phyloP scores from a whole-genome alignment of 257 asterid species.

The Nemophila menziesii region DNA sequence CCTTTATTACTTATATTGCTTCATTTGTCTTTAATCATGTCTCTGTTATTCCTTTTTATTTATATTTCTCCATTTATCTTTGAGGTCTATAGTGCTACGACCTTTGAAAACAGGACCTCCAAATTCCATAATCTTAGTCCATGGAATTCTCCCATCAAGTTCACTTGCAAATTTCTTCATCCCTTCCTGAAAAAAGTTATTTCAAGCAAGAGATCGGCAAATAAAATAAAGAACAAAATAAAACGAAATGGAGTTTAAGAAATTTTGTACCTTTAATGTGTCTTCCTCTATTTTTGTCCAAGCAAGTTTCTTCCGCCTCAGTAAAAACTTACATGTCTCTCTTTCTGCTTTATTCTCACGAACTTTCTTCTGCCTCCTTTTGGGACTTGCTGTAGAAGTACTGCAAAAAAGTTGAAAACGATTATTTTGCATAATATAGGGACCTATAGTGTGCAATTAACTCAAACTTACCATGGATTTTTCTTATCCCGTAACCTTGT shows the following conservation, averaged over 20 bases:
- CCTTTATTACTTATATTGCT: too few relatives aligned
- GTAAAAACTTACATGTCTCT: too few relatives aligned
- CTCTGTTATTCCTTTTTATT: too few relatives aligned
- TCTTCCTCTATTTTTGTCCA: conserved; percentile 64
- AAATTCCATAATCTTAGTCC: conserved; percentile 40
- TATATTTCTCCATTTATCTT: conserved; percentile 74
- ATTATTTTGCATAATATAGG: too few relatives aligned
- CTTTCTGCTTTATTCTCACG: too few relatives aligned
- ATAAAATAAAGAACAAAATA: too few relatives aligned
- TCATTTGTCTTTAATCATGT: too few relatives aligned
- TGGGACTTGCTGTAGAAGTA: conserved; percentile 23
- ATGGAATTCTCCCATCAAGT: conserved; percentile 22
- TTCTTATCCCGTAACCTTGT: conserved; percentile 26
- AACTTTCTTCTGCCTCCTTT: too few relatives aligned
- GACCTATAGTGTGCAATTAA: too few relatives aligned
- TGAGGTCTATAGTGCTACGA: conserved; percentile 49
- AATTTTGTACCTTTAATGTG: conserved; percentile 44
- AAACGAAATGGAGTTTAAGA: too few relatives aligned
- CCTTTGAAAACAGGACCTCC: conserved; percentile 44
- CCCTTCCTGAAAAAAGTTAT: conserved; percentile 46
- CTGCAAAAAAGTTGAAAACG: conserved; percentile 31
- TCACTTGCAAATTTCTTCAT: conserved; percentile 13
- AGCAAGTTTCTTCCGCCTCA: conserved; percentile 29
- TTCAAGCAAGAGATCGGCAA: too few relatives aligned
- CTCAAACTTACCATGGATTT: conserved; percentile 35